Evolutionary conservation across 2,329 filamentous ascomycete species (phyloP).

Genomic region (Arthroderma sp.): DNA sequence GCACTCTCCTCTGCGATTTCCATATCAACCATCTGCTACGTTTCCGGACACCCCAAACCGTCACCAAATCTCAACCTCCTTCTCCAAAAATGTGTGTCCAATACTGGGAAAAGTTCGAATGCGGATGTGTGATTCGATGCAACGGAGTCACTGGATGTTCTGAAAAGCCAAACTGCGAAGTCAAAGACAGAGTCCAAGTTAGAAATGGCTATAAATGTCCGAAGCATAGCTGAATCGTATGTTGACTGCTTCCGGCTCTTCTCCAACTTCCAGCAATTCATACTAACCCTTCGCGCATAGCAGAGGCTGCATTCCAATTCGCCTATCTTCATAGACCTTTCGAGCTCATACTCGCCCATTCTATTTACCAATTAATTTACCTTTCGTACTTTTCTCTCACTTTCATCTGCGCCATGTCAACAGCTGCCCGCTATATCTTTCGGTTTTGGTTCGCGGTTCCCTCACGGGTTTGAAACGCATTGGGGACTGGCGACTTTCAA

Average conservation of each 20-base stretch:
- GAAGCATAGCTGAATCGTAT: background rate
- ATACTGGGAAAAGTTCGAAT: constrained; percentile 10
- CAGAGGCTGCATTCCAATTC: background rate
- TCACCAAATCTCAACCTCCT: background rate
- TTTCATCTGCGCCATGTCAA: no score
- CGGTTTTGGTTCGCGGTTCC: no score
- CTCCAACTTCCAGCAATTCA: background rate
- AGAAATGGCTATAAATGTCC: background rate
- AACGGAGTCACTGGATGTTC: constrained; percentile 1
- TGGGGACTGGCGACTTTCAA: no score
- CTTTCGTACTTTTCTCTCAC: no score
- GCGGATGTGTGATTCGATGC: constrained; percentile 6
- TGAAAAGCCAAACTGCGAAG: background rate
- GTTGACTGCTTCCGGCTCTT: background rate
- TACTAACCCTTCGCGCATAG: background rate
- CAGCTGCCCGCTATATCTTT: no score
- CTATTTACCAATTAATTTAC: no score
- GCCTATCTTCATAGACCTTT: no score
- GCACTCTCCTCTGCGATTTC: background rate
- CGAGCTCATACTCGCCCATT: no score
- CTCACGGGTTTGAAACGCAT: no score
- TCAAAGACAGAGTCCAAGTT: background rate
- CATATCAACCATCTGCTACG: background rate
- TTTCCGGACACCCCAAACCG: no score
- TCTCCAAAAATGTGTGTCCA: constrained; percentile 8